Percentiles rank a stretch among this genome's conserved stretches.
phyloP scores from a whole-genome alignment of 257 asterid genomes.

The Paulownia fortunei region DNA sequence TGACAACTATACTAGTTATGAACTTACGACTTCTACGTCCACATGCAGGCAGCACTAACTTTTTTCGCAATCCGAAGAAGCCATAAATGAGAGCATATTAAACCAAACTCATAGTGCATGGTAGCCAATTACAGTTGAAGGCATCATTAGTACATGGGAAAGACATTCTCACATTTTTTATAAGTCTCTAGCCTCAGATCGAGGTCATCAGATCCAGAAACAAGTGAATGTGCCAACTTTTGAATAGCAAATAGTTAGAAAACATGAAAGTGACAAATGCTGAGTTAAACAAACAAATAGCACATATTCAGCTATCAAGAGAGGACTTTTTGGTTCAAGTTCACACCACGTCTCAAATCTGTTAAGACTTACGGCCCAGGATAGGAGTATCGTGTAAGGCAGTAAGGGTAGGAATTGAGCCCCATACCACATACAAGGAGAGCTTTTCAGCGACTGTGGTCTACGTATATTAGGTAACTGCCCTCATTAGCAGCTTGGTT shows the following conservation, averaged over 20 bases:
- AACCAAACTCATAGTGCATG: neutral
- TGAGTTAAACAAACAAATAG: neutral
- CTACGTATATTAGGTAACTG: neutral
- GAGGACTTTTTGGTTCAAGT: neutral
- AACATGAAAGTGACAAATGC: neutral
- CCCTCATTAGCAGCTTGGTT: constrained; percentile 13
- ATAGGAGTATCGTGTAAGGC: too few relatives aligned
- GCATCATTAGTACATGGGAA: neutral
- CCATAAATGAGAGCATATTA: neutral
- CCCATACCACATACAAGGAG: neutral
- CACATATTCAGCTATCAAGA: neutral
- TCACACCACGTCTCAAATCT: neutral
- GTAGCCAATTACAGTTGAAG: neutral
- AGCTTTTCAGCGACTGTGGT: neutral
- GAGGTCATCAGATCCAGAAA: neutral
- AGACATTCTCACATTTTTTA: neutral
- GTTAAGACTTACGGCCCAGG: neutral
- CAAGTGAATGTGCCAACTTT: neutral
- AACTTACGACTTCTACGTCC: neutral
- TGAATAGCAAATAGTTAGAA: neutral
- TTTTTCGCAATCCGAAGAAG: neutral
- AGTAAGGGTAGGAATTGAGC: neutral
- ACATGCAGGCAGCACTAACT: neutral
- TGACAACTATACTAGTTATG: neutral
- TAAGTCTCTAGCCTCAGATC: neutral